Conservation (phyloP, 192 early-diverging fungal genomes). For the Entomortierella beljakovae region DNA sequence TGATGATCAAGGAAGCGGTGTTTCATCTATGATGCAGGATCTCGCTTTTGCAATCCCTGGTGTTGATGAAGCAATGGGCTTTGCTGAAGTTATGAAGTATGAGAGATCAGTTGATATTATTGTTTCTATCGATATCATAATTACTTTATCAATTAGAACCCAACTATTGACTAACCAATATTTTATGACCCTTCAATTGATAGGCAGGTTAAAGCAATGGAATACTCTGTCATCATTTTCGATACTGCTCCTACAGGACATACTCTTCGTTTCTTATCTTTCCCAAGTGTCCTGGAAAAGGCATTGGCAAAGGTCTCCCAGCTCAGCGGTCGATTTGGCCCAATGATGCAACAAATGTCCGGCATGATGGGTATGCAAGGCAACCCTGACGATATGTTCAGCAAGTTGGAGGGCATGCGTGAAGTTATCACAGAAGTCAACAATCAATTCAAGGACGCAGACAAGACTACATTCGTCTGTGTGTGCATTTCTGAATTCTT, state of each 20-base stretch:
- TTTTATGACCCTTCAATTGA: background rate
- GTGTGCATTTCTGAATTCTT: slow-evolving; percentile 99
- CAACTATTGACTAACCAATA: background rate
- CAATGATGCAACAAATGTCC: slow-evolving; percentile 97
- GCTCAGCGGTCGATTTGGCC: slow-evolving; percentile 93
- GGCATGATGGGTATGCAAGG: slow-evolving; percentile 89
- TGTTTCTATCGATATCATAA: background rate
- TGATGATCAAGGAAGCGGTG: slow-evolving; percentile 73
- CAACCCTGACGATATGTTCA: slow-evolving; percentile 95
- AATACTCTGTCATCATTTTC: slow-evolving; percentile 98
- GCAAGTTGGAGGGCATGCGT: slow-evolving; percentile 96
- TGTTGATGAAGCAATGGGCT: slow-evolving; percentile 99
- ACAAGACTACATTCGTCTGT: slow-evolving; percentile 99
- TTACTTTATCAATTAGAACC: background rate
- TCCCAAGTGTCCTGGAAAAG: slow-evolving; percentile 98
- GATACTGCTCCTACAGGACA: slow-evolving; percentile 99
- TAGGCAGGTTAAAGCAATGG: slow-evolving; percentile 98
- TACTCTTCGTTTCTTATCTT: slow-evolving; percentile 98
- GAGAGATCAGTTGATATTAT: slow-evolving; percentile 2
- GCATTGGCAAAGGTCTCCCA: slow-evolving; percentile 95
- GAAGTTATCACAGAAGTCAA: slow-evolving; percentile 98
- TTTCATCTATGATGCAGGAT: slow-evolving; percentile 95
- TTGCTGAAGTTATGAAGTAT: slow-evolving; percentile 99
- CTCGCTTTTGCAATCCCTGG: slow-evolving; percentile 99
- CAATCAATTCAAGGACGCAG: slow-evolving; percentile 99